Conservation (phyloP, 441 rosid genomes). For the Eruca vesicaria region DNA sequence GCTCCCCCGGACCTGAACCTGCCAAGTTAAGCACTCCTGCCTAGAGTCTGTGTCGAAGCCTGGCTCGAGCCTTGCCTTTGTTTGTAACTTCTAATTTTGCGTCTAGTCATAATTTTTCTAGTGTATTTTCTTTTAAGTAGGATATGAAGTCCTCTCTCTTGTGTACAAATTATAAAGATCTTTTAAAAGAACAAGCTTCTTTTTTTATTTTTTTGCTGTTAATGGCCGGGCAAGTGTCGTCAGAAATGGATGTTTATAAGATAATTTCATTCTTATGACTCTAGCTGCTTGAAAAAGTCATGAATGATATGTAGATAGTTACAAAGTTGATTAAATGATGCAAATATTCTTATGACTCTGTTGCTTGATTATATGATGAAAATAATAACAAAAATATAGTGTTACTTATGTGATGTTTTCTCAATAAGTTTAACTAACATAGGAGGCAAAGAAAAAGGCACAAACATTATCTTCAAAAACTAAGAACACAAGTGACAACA, state of each 20-base stretch:
- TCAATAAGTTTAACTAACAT: not conserved
- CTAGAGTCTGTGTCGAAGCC: slow-evolving; percentile 22
- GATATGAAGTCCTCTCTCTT: not conserved
- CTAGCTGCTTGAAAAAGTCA: not conserved
- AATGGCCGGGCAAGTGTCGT: not conserved
- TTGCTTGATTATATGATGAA: not conserved
- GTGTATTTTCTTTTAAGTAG: not conserved
- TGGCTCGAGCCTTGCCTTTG: not conserved
- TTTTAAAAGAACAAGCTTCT: not conserved
- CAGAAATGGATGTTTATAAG: not conserved
- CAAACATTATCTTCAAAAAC: not conserved
- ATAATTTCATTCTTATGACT: not conserved
- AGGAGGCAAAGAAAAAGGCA: not conserved
- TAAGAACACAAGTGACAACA: slow-evolving; percentile 11
- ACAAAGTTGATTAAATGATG: not conserved
- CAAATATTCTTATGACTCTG: not conserved
- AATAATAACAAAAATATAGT: not conserved
- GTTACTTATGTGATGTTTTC: not conserved
- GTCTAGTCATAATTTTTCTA: not conserved
- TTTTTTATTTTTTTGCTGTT: not conserved
- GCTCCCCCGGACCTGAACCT: slow-evolving; percentile 16
- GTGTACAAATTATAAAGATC: not conserved
- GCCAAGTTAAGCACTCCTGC: slow-evolving; percentile 14
- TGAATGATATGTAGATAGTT: not conserved
- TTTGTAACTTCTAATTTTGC: not conserved